These are phyloP conservation scores for Myriosclerotinia duriaeana DNA, from an alignment of 2,329 filamentous ascomycete genomes.

Conservation along the genomic window DNA sequence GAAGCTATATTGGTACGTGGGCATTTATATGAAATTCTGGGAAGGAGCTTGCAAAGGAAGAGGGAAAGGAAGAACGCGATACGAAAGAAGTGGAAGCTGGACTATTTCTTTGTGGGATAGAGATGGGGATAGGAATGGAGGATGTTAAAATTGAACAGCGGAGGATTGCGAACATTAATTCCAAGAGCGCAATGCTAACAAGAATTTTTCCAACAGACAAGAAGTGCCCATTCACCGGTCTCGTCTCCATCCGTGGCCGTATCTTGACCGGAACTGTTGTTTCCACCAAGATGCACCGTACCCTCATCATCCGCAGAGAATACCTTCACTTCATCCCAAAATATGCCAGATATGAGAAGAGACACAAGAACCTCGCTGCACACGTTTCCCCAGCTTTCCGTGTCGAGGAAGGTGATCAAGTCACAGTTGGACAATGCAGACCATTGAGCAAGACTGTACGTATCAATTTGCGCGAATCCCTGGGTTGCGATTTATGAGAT, in stretches of 20 bases:
- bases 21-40: slow-evolving; percentile 9
- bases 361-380: slow-evolving; percentile 99
- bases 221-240: slow-evolving; percentile 99
- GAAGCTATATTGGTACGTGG: slow-evolving; percentile 95
- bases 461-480: slow-evolving; percentile 38
- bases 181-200: slow-evolving; percentile 30
- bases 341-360: slow-evolving; percentile 99
- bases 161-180: slow-evolving; percentile 12
- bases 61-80: slow-evolving; percentile 1
- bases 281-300: slow-evolving; percentile 99
- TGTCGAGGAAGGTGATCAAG: slow-evolving; percentile 99
- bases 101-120: background rate
- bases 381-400: slow-evolving; percentile 99
- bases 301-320: slow-evolving; percentile 97
- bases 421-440: slow-evolving; percentile 99
- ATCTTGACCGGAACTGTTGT: slow-evolving; percentile 99
- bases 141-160: background rate
- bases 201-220: slow-evolving; percentile 67
- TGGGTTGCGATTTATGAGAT: background rate
- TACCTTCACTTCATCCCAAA: slow-evolving; percentile 99
- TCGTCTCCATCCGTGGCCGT: slow-evolving; percentile 99
- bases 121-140: background rate
- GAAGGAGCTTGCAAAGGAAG: slow-evolving; percentile 7
- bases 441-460: slow-evolving; percentile 99
- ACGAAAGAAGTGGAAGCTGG: background rate